A percentile compares a stretch with the other conserved stretches of the same genome.
phyloP scores from a whole-genome alignment of 2,329 filamentous ascomycete species.

The Colletotrichum sp. region DNA sequence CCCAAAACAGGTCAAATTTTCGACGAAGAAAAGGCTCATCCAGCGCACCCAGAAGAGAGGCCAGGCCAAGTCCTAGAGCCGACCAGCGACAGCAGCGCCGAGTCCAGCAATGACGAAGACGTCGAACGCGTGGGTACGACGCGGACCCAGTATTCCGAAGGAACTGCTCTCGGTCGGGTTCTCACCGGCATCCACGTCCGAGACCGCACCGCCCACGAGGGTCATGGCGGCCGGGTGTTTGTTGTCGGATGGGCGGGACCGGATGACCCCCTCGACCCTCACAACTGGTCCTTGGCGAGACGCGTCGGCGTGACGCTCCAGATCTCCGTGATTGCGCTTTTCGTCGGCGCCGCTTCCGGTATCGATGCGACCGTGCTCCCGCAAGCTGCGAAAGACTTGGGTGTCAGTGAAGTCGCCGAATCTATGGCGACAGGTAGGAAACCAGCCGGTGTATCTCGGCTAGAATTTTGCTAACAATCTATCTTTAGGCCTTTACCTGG shows the following conservation, averaged over 20 bases:
- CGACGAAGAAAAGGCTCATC: neutral
- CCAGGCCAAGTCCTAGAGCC: neutral
- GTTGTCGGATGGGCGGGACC: conserved; percentile 36
- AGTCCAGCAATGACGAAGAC: neutral
- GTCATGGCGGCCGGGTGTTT: conserved; percentile 32
- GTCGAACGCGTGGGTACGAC: neutral
- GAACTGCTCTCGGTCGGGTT: conserved; percentile 29
- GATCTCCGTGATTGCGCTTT: conserved; percentile 51
- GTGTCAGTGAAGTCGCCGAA: conserved; percentile 54
- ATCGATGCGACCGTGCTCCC: conserved; percentile 56
- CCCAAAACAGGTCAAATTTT: neutral
- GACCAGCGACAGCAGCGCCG: neutral
- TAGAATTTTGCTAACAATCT: neutral
- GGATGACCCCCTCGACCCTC: conserved; percentile 47
- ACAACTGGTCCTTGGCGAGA: conserved; percentile 46
- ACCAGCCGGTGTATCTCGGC: neutral
- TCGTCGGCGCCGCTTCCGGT: conserved; percentile 55
- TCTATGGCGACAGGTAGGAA: conserved; percentile 48
- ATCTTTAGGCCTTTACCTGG: conserved; percentile 30
- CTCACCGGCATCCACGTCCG: conserved; percentile 34
- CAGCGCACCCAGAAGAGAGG: neutral
- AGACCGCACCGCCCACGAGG: conserved; percentile 26
- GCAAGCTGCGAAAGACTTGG: conserved; percentile 48
- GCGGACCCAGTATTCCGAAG: neutral
- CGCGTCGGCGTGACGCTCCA: conserved; percentile 44